Evolutionary conservation across 139 green algal genomes (phyloP).

Genomic region (Picochlorum costavermella): DNA sequence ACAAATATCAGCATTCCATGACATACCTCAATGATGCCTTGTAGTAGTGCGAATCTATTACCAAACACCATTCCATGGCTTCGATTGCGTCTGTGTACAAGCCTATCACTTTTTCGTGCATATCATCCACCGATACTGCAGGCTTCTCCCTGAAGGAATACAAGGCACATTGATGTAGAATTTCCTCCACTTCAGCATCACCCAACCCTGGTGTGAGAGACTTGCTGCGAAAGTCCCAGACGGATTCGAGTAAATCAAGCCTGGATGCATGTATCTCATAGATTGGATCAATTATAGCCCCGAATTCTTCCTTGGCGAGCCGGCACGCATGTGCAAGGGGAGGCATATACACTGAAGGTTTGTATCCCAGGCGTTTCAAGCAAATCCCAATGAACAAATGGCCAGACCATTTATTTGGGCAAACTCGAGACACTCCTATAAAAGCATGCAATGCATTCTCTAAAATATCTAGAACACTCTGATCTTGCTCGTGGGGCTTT

Average conservation of each 20-base stretch:
- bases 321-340: neutral
- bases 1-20: neutral
- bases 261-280: conserved; percentile 7
- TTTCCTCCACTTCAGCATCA: neutral
- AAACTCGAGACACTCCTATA: neutral
- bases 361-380: neutral
- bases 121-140: neutral
- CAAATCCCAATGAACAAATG: conserved; percentile 5
- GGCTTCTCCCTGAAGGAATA: neutral
- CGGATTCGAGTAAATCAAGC: neutral
- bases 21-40: neutral
- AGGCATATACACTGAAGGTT: conserved; percentile 3
- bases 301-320: conserved; percentile 3
- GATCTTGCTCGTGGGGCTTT: neutral
- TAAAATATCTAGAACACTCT: neutral
- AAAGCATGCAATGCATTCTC: conserved; percentile 1
- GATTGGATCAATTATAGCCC: conserved; percentile 8
- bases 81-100: conserved; percentile 5
- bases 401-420: neutral
- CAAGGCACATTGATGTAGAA: neutral
- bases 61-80: conserved; percentile 12
- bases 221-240: neutral
- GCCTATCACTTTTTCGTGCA: neutral
- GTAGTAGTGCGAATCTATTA: conserved; percentile 4
- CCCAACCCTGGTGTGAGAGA: neutral